Evolutionary conservation across 768 basidiomycete genomes (phyloP).

Genomic region (Tricholoma sp.): DNA sequence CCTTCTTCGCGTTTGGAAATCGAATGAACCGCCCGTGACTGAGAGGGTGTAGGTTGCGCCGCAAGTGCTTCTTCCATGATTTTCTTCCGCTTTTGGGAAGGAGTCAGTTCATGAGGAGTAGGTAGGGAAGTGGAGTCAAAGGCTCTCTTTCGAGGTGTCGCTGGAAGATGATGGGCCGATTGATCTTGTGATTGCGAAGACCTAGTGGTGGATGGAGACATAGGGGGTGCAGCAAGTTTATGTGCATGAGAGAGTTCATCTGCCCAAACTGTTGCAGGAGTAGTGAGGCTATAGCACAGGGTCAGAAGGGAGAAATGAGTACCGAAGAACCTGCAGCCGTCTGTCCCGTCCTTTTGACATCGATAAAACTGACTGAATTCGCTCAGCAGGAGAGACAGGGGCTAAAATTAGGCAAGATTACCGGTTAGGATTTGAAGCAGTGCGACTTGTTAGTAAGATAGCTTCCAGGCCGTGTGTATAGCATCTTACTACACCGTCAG

Average conservation of each 20-base stretch:
- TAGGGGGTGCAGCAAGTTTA: background rate
- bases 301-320: background rate
- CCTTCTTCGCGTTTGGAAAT: background rate
- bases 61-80: conserved; percentile 14
- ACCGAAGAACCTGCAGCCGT: conserved; percentile 35
- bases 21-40: background rate
- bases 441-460: conserved; percentile 23
- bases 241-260: conserved; percentile 8
- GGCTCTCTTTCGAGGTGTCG: conserved; percentile 10
- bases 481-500: conserved; percentile 30
- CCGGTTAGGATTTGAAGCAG: conserved; percentile 28
- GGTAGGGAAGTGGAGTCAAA: background rate
- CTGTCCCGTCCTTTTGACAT: conserved; percentile 24
- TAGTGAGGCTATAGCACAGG: background rate
- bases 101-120: conserved; percentile 2
- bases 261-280: conserved; percentile 9
- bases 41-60: background rate
- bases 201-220: background rate
- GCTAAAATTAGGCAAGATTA: conserved; percentile 15
- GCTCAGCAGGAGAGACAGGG: background rate
- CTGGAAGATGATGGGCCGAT: background rate
- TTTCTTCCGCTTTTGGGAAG: conserved; percentile 17
- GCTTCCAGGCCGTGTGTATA: conserved; percentile 22
- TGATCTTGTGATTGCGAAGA: background rate
- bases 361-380: conserved; percentile 28